Evolutionary conservation across 1,284 basidiomycete species (phyloP), one percentile per base, ranked within the genome.

Genomic region (Cerioporus squamosus): DNA sequence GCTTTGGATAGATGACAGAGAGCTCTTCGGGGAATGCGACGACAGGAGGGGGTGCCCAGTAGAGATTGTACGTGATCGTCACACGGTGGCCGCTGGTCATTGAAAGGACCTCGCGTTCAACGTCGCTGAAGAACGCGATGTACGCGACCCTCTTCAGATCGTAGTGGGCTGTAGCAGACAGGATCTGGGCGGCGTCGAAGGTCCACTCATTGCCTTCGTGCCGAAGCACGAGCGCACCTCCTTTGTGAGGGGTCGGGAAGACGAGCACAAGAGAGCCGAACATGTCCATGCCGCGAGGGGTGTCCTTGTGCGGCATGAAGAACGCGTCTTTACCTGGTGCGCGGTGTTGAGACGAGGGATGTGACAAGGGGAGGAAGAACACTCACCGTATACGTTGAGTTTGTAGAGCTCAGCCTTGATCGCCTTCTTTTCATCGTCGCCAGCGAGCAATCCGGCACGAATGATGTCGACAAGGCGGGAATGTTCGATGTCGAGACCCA

Each of bases 51-150:
- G 15, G 14, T 0, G 36, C 9, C 10, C 44, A 68, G 52, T 70
- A 73, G 23, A 77, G 70, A 61, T 78, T 75, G 68, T 75, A 81
- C 0, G 79, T 77, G n/a, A 82, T 57, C 2, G 77, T 80, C 40
- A 82, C 67, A 2, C 78, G 72, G 50, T 75, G 72, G 0, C 81
- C 80, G 0, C 70, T 70, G 6, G 53, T 65, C 9, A 83, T 77
- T 0, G 70, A 68, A 0, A 66, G 43, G 9, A 83, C 77, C 61
- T 81, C 79, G 66, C 82, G 77, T 56, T 78, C 77, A 59, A 79
- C 72, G 64, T 81, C 78, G 55, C 77, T 73, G 70, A 70, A 80
- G 65, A 81, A 77, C 0, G 74, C 72, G 47, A 70, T 63, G 57
- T 72, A 79, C 0, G 70, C 73, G 24, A 77, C 56, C 12, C 33